Conservation (phyloP, 306 rosid genomes). For the Rubus parviflorus region DNA sequence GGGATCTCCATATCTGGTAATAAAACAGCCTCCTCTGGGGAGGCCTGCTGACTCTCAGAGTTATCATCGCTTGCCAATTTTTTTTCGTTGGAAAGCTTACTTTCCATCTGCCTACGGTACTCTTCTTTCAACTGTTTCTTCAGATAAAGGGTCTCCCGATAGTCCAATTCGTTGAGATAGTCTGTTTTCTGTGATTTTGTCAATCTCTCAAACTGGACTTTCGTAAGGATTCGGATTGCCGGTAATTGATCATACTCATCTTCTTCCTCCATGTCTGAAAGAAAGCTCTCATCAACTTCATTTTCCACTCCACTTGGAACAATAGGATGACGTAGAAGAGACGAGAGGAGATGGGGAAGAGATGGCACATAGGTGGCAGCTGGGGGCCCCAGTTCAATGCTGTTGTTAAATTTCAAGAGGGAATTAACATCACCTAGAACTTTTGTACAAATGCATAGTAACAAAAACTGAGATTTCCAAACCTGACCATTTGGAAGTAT, state of each 20-base stretch:
- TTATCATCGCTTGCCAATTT: constrained; percentile 32
- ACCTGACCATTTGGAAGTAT: constrained; percentile 94
- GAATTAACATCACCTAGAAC: constrained; percentile 74
- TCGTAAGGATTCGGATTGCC: constrained; percentile 68
- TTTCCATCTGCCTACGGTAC: constrained; percentile 49
- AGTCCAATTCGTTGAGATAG: constrained; percentile 91
- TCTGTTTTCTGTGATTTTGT: constrained; percentile 63
- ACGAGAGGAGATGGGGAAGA: constrained; percentile 88
- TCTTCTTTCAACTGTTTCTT: constrained; percentile 92
- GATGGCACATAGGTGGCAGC: constrained; percentile 63
- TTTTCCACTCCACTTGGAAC: constrained; percentile 45
- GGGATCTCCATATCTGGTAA: constrained; percentile 91
- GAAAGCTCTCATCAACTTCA: constrained; percentile 57
- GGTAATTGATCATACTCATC: constrained; percentile 92
- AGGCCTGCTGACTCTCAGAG: constrained; percentile 51
- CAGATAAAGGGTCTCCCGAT: constrained; percentile 84
- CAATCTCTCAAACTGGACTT: constrained; percentile 76
- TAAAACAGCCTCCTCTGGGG: constrained; percentile 58
- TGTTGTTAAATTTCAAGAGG: constrained; percentile 73
- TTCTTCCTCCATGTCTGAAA: constrained; percentile 54
- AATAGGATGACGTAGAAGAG: constrained; percentile 59
- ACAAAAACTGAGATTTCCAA: constrained; percentile 84
- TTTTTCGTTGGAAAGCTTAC: constrained; percentile 40
- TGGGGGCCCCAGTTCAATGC: constrained; percentile 72
- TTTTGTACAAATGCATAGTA: constrained; percentile 80